Base-by-base conservation (phyloP, 2,329 filamentous ascomycete species). In the Fonsecaea monophora region DNA sequence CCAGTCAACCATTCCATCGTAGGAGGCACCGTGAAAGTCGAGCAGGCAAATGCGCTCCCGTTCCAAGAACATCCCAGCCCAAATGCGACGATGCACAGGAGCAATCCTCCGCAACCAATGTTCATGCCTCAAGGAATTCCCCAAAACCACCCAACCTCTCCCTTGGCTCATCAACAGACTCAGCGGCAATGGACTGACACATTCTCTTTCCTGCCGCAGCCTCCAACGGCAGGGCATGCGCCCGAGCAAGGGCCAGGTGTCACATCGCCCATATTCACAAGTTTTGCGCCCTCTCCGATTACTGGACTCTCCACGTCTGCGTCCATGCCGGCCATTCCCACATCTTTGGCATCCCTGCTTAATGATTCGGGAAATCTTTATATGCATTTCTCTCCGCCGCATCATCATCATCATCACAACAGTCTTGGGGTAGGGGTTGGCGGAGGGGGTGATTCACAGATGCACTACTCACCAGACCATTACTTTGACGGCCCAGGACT, bases 321-420 rank as follows among this genome's bases (percentile, higher is more conserved):
- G 4, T 54, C 59, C 9, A 53, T 65, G 9, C 66, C 62, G 21
- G 35, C 61, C 15, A 55, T 68, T 8, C 66, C 71, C 6, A 70
- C 71, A 21, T 71, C 70, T 3, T 60, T 70, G 40, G 68, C 71
- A 13, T 71, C 71, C 2, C 42, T 70, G 55, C 68, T 71, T 15
- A 72, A 71, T 45, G 65, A 69, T 21, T 61, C 67, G 15, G 54
- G 55, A 13, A 65, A 48, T 21, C 50, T 68, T 7, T 68, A 70
- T 30, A 56, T 66, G 55, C 62, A 68, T 60, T 64, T 63, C 25
- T 62, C 69, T 18, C 67, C 67, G 34, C 61, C 64, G 21, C 69
- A 64, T 21, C 53, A 60, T 38, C 69, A 25, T 25, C 25, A 25
- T 25, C 25, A 25, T 25, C 25, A 25, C 32, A 63, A 50, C 50